phyloP scores from a whole-genome alignment of 2,329 filamentous ascomycete species.

The Phyllosticta ampelicida region DNA sequence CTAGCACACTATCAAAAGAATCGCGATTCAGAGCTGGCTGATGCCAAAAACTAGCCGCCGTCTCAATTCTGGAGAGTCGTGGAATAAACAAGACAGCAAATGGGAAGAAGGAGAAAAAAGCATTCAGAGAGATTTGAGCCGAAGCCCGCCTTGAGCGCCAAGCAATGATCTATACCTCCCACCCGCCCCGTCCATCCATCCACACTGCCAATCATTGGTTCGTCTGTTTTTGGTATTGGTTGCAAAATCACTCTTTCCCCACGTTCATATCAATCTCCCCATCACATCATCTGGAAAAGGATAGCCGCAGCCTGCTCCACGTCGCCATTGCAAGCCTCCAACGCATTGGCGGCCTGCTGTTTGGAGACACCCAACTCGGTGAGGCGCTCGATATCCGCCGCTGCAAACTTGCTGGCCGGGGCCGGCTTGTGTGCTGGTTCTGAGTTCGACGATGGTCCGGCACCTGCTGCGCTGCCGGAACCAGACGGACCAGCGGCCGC shows the following conservation, averaged over 20 bases:
- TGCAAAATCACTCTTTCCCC: not conserved
- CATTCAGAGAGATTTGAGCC: not conserved
- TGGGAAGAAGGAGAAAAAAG: not conserved
- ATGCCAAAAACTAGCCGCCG: too few species aligned
- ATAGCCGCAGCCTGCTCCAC: slow-evolving; percentile 80
- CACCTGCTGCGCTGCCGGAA: not conserved
- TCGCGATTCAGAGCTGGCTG: too few species aligned
- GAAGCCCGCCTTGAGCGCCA: slow-evolving; percentile 6
- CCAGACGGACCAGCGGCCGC: slow-evolving; percentile 15
- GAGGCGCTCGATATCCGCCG: slow-evolving; percentile 64
- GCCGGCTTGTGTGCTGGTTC: not conserved
- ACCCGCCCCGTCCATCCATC: not conserved
- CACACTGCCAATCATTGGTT: not conserved
- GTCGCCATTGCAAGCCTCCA: slow-evolving; percentile 75
- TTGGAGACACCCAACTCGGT: slow-evolving; percentile 66
- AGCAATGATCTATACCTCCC: slow-evolving; percentile 11
- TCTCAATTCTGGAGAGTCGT: not conserved
- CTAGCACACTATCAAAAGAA: too few species aligned
- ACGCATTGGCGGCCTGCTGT: slow-evolving; percentile 64
- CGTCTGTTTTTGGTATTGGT: not conserved
- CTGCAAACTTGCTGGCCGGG: slow-evolving; percentile 31
- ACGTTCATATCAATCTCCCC: slow-evolving; percentile 29
- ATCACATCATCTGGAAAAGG: slow-evolving; percentile 40
- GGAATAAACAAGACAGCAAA: not conserved
- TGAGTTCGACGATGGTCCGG: slow-evolving; percentile 6